A percentile compares a stretch with the other conserved stretches of the same genome.
Evolutionary conservation across 2,329 filamentous ascomycete genomes (phyloP).

Genomic region (Hypoxylon sp.): DNA sequence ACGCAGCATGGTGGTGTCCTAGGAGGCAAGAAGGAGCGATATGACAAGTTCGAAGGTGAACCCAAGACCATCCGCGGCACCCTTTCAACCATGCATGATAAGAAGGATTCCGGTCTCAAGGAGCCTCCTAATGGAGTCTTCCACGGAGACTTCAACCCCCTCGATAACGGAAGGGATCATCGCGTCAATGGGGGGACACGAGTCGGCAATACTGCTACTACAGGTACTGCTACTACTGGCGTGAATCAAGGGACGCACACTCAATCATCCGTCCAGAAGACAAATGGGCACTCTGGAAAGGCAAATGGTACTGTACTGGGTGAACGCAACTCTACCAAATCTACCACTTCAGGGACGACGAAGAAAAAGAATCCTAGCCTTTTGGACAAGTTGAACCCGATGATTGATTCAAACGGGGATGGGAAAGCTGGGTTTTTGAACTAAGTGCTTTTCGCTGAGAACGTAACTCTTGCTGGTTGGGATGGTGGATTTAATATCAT

Average conservation of each 20-base stretch:
- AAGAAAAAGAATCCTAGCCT: conserved; percentile 62
- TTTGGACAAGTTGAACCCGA: conserved; percentile 69
- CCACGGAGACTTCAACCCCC: conserved; percentile 34
- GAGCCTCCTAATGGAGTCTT: conserved; percentile 28
- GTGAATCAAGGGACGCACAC: conserved; percentile 3
- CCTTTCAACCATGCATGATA: conserved; percentile 42
- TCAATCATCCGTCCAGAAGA: conserved; percentile 22
- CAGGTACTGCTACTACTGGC: no score
- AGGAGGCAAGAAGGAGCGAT: conserved; percentile 67
- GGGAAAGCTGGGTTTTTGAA: conserved; percentile 69
- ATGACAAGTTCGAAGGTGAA: conserved; percentile 74
- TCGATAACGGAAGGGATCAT: conserved; percentile 24
- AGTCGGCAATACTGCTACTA: neutral
- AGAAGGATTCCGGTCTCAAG: conserved; percentile 37
- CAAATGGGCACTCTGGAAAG: conserved; percentile 12
- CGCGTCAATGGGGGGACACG: neutral
- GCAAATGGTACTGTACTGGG: neutral
- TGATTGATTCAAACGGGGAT: conserved; percentile 66
- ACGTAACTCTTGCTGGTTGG: neutral
- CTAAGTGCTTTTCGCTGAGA: conserved; percentile 48
- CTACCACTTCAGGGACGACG: conserved; percentile 2
- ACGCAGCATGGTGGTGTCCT: conserved; percentile 67
- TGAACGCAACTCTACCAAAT: no score
- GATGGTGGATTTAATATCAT: no score
- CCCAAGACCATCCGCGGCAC: conserved; percentile 64